Percentiles rank a stretch among this genome's conserved stretches.
These are phyloP conservation scores for Wickerhamomyces hampshirensis DNA, from an alignment of 805 yeast genomes.

Conservation along the genomic window DNA sequence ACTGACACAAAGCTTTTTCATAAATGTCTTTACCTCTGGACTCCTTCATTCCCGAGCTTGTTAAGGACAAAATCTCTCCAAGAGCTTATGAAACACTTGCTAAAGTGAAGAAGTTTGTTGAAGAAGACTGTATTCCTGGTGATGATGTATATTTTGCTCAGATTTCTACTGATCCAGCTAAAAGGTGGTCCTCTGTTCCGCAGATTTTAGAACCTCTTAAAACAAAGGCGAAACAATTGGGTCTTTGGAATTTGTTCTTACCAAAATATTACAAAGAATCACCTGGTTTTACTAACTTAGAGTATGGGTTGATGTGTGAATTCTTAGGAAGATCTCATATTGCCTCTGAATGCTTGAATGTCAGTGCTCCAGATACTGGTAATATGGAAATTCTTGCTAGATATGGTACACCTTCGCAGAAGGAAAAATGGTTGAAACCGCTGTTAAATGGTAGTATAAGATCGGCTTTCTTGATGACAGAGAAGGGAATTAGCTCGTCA, in stretches of 20 bases:
- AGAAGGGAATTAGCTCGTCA: constrained; percentile 54
- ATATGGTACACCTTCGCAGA: constrained; percentile 37
- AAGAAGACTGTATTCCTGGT: constrained; percentile 53
- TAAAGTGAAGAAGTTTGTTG: constrained; percentile 45
- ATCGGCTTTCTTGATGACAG: constrained; percentile 64
- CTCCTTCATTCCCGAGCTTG: constrained; percentile 31
- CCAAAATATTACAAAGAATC: constrained; percentile 39
- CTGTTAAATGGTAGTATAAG: constrained; percentile 50
- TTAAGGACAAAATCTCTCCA: constrained; percentile 29
- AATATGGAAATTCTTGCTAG: constrained; percentile 41
- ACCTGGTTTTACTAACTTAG: constrained; percentile 56
- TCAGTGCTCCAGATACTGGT: constrained; percentile 62
- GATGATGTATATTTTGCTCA: constrained; percentile 41
- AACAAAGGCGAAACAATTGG: constrained; percentile 44
- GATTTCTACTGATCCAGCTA: constrained; percentile 32
- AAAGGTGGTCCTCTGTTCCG: constrained; percentile 46
- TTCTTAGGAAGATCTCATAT: constrained; percentile 49
- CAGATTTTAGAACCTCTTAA: constrained; percentile 46
- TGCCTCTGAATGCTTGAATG: constrained; percentile 59
- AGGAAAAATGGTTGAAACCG: constrained; percentile 46
- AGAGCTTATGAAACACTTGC: constrained; percentile 30
- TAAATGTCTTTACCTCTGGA: constrained; percentile 12
- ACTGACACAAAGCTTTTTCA: no score
- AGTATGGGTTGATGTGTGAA: constrained; percentile 62
- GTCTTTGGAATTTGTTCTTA: constrained; percentile 57